phyloP scores from a whole-genome alignment of 768 basidiomycete genomes.

The Macrolepiota fuliginosa region DNA sequence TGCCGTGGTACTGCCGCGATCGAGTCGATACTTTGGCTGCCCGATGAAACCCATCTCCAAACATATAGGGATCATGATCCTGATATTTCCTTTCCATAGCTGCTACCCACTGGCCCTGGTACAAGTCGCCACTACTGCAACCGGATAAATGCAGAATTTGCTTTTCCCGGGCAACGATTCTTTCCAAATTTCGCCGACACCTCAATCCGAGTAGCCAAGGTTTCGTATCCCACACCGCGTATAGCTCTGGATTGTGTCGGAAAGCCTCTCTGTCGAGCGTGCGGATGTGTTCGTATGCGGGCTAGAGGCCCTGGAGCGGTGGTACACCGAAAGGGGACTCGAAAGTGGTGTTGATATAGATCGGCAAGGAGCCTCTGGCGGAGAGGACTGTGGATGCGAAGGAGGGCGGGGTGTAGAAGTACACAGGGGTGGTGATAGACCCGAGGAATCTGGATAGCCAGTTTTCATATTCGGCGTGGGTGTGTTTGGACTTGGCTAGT shows the following conservation, averaged over 20 bases:
- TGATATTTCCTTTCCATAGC: too few relatives aligned
- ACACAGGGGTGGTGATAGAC: conserved; percentile 44
- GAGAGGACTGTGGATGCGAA: conserved; percentile 30
- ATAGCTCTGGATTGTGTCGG: conserved; percentile 45
- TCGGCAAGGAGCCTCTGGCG: conserved; percentile 28
- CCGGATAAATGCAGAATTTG: too few relatives aligned
- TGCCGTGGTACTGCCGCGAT: too few relatives aligned
- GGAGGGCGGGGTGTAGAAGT: conserved; percentile 48
- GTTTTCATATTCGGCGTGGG: conserved; percentile 37
- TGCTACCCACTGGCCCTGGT: too few relatives aligned
- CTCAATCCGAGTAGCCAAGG: conserved; percentile 48
- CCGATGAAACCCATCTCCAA: too few relatives aligned
- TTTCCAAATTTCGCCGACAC: too few relatives aligned
- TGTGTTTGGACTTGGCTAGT: conserved; percentile 47
- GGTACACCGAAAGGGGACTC: conserved; percentile 45
- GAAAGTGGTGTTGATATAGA: conserved; percentile 46
- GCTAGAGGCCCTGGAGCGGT: conserved; percentile 32
- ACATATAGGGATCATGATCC: too few relatives aligned
- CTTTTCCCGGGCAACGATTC: too few relatives aligned
- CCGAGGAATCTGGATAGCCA: conserved; percentile 46
- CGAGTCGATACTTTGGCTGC: too few relatives aligned
- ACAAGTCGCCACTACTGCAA: too few relatives aligned
- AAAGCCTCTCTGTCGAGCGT: conserved; percentile 40
- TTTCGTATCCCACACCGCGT: conserved; percentile 57
- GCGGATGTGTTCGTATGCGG: conserved; percentile 40